phyloP scores from a whole-genome alignment of 345 rosid species.

The Mallotus nudiflorus region DNA sequence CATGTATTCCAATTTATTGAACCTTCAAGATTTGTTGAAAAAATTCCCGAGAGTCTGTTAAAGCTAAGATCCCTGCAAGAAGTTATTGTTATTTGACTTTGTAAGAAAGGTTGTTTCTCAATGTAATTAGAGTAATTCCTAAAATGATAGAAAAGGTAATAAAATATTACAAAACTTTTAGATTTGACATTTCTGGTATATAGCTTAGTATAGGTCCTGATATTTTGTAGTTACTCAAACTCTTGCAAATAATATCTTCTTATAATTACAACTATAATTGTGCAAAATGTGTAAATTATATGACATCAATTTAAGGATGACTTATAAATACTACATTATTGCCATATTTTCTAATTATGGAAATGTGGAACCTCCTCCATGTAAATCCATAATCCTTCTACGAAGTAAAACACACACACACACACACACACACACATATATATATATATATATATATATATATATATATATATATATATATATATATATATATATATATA shows the following conservation, averaged over 20 bases:
- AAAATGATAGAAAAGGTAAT: background rate
- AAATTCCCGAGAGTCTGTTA: conserved; percentile 15
- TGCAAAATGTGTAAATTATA: background rate
- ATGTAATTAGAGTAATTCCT: background rate
- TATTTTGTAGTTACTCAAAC: conserved; percentile 19
- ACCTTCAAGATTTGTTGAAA: background rate
- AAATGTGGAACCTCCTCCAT: conserved; percentile 15
- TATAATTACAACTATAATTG: background rate
- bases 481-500: no score
- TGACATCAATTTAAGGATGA: background rate
- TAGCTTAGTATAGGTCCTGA: background rate
- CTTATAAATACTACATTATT: conserved; percentile 3
- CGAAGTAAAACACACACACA: background rate
- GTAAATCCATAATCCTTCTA: conserved; percentile 20
- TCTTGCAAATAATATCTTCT: background rate
- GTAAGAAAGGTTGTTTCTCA: no score
- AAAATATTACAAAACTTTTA: conserved; percentile 7
- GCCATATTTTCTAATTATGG: background rate
- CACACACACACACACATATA: no score
- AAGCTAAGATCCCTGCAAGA: conserved; percentile 22
- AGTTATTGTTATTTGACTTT: no score
- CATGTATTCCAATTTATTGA: conserved; percentile 6
- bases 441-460: background rate
- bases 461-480: no score
- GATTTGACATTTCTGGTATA: background rate